Conservation (phyloP, 768 basidiomycete species). For the Botryobasidium botryosum region DNA sequence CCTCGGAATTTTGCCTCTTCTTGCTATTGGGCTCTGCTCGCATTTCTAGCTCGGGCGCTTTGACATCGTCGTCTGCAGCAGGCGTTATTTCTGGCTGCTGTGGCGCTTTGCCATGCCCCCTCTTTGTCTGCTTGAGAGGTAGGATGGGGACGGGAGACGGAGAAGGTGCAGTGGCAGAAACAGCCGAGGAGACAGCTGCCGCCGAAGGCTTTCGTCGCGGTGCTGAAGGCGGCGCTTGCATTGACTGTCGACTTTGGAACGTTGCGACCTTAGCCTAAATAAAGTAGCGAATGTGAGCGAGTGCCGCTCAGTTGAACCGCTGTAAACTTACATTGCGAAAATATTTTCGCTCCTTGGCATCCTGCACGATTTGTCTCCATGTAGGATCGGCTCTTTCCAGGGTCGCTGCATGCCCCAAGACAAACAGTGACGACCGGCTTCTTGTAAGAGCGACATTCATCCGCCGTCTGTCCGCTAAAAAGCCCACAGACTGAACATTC, state of each 20-base stretch:
- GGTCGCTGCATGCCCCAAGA: constrained; percentile 81
- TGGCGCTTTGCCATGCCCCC: too few species aligned
- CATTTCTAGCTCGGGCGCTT: too few species aligned
- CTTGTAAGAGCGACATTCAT: constrained; percentile 99
- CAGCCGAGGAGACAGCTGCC: too few species aligned
- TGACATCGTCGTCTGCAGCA: too few species aligned
- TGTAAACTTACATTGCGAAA: constrained; percentile 27
- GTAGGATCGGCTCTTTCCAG: constrained; percentile 67
- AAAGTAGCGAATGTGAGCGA: not conserved
- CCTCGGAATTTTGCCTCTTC: too few species aligned
- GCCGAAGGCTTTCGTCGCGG: constrained; percentile 9
- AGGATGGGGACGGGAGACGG: too few species aligned
- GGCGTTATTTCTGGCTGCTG: too few species aligned
- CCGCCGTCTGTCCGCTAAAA: constrained; percentile 73
- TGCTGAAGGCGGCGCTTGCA: not conserved
- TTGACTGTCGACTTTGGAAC: not conserved
- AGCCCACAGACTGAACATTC: constrained; percentile 67
- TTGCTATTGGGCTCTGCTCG: too few species aligned
- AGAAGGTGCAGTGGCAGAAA: too few species aligned
- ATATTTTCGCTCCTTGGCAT: constrained; percentile 49
- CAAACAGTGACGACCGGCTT: constrained; percentile 83
- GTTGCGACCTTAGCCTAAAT: not conserved
- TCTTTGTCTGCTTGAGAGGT: too few species aligned
- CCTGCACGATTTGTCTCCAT: constrained; percentile 62
- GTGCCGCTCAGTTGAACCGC: not conserved